Percentiles rank a stretch among this genome's conserved stretches.
These are phyloP conservation scores for Paramecium primaurelia DNA, from an alignment of 73 alveolate species.

Conservation along the genomic window DNA sequence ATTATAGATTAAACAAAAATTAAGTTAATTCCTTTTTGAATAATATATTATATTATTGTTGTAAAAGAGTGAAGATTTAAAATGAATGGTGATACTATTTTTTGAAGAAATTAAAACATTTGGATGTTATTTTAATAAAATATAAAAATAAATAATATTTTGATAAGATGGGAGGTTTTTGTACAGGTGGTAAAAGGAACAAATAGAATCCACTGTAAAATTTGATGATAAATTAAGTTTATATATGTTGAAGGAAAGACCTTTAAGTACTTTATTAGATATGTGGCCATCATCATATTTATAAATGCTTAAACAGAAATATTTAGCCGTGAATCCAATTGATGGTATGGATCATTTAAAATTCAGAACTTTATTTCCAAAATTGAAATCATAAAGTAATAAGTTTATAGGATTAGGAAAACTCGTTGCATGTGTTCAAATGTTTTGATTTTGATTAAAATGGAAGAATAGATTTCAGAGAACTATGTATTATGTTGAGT, in stretches of 20 bases:
- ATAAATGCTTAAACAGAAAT: slow-evolving; percentile 22
- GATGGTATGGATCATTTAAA: background rate
- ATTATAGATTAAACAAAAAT: too few species aligned
- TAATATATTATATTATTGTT: background rate
- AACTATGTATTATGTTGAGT: slow-evolving; percentile 10
- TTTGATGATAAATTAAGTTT: background rate
- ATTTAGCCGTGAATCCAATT: background rate
- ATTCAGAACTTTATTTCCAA: background rate
- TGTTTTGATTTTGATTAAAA: slow-evolving; percentile 24
- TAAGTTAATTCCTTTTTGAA: background rate
- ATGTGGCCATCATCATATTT: slow-evolving; percentile 44
- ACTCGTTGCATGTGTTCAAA: slow-evolving; percentile 7
- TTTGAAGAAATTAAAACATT: background rate
- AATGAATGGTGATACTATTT: background rate
- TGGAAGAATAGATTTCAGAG: slow-evolving; percentile 28
- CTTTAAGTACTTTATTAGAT: background rate
- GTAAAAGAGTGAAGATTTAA: background rate
- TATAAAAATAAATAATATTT: background rate
- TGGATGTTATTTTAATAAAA: background rate
- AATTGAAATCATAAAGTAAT: slow-evolving; percentile 13
- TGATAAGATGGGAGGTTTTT: background rate
- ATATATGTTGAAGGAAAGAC: background rate
- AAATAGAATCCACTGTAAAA: background rate
- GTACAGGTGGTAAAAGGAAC: background rate
- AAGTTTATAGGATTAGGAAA: background rate